Evolutionary conservation across 83 land plant species (phyloP).

Genomic region (Picea engelmannii): DNA sequence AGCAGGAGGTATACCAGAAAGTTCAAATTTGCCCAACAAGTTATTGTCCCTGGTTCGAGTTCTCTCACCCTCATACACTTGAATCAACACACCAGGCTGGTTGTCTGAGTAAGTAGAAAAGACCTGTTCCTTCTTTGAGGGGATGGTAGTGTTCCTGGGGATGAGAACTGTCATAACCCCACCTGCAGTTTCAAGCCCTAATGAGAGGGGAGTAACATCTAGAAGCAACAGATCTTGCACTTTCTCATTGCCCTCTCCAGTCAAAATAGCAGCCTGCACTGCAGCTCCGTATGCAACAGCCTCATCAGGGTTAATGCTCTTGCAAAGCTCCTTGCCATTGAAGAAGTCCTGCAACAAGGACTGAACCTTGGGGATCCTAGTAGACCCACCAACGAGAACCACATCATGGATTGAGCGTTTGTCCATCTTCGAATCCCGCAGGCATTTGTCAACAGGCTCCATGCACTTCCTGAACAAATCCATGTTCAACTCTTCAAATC

Average conservation of each 20-base stretch:
- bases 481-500: conserved; percentile 67
- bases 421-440: conserved; percentile 14
- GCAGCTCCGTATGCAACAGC: conserved; percentile 39
- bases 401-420: conserved; percentile 11
- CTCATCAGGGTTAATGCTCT: conserved; percentile 23
- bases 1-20: too few relatives aligned
- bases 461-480: conserved; percentile 59
- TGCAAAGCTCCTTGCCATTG: too few relatives aligned
- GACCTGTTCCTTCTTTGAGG: too few relatives aligned
- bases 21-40: conserved; percentile 24
- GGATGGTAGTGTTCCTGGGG: too few relatives aligned
- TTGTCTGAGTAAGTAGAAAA: neutral
- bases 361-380: too few relatives aligned
- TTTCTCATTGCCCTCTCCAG: too few relatives aligned
- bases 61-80: conserved; percentile 70
- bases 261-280: neutral
- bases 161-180: too few relatives aligned
- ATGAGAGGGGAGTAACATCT: too few relatives aligned
- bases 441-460: conserved; percentile 25
- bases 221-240: too few relatives aligned
- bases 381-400: too few relatives aligned
- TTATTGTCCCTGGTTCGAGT: conserved; percentile 63
- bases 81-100: conserved; percentile 66
- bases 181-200: too few relatives aligned
- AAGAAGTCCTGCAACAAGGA: too few relatives aligned